Evolutionary conservation across 345 rosid species (phyloP).

Genomic region (Ceriops zippeliana): DNA sequence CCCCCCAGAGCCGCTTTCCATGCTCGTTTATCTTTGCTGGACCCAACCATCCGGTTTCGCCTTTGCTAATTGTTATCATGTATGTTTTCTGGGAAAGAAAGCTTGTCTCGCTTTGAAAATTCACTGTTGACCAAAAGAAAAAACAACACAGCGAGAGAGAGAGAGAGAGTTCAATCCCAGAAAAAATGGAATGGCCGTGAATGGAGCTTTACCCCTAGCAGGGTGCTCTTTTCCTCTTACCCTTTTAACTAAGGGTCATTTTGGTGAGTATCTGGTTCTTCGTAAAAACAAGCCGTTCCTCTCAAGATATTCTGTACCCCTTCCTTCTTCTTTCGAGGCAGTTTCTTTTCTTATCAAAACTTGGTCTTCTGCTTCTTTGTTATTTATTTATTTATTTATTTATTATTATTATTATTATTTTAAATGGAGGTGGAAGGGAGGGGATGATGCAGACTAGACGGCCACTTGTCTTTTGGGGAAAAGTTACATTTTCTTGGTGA

Average conservation of each 20-base stretch:
- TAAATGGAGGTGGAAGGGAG: neutral
- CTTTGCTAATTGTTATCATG: too few relatives aligned
- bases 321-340: neutral
- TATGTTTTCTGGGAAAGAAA: too few relatives aligned
- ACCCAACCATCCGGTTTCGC: constrained; percentile 9
- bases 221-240: too few relatives aligned
- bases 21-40: constrained; percentile 17
- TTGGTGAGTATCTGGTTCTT: constrained; percentile 31
- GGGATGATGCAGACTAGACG: neutral
- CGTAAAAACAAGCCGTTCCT: constrained; percentile 10
- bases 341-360: neutral
- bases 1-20: neutral
- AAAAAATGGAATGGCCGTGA: too few relatives aligned
- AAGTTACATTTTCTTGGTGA: too few relatives aligned
- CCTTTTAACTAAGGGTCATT: neutral
- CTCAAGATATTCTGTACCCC: constrained; percentile 18
- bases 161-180: too few relatives aligned
- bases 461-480: too few relatives aligned
- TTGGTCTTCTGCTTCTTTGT: neutral
- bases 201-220: too few relatives aligned
- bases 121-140: neutral
- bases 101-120: neutral
- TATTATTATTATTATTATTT: neutral
- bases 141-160: too few relatives aligned
- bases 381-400: too few relatives aligned